Percentiles rank a stretch among this genome's conserved stretches.
These are phyloP conservation scores for Diphasiastrum complanatum DNA, from an alignment of 83 land plant genomes.

Conservation along the genomic window DNA sequence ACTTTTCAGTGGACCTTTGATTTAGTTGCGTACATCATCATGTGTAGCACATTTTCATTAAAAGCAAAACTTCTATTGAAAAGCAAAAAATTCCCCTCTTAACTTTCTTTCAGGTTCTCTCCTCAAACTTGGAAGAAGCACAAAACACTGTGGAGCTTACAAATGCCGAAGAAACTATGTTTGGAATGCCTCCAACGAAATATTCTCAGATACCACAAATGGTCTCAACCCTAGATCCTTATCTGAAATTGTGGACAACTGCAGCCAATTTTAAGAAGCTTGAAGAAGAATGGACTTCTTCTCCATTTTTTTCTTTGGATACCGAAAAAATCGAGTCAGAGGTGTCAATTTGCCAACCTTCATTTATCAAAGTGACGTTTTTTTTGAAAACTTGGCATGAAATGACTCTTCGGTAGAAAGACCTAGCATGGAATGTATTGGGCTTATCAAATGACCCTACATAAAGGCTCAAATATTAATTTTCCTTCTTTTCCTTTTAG, in stretches of 20 bases:
- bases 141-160: slow-evolving; percentile 26
- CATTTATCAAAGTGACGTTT: background rate
- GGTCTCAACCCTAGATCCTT: slow-evolving; percentile 24
- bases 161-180: slow-evolving; percentile 31
- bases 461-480: too few relatives aligned
- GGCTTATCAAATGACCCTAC: too few relatives aligned
- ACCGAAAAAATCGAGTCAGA: slow-evolving; percentile 33
- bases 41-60: too few relatives aligned
- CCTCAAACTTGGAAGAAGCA: slow-evolving; percentile 26
- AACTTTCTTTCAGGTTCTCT: slow-evolving; percentile 19
- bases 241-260: slow-evolving; percentile 30
- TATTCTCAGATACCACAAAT: slow-evolving; percentile 30
- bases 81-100: too few relatives aligned
- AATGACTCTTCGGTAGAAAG: too few relatives aligned
- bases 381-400: background rate
- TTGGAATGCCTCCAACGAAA: slow-evolving; percentile 39
- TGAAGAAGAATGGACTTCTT: slow-evolving; percentile 37
- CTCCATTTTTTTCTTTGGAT: slow-evolving; percentile 30
- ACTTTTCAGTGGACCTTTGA: too few relatives aligned
- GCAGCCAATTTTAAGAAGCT: slow-evolving; percentile 23
- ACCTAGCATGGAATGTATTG: too few relatives aligned
- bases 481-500: too few relatives aligned
- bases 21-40: too few relatives aligned
- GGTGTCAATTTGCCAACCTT: slow-evolving; percentile 11
- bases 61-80: too few relatives aligned